These are phyloP conservation scores for Trichosporon asahii DNA, from an alignment of 1,284 basidiomycete genomes.

Conservation along the genomic window DNA sequence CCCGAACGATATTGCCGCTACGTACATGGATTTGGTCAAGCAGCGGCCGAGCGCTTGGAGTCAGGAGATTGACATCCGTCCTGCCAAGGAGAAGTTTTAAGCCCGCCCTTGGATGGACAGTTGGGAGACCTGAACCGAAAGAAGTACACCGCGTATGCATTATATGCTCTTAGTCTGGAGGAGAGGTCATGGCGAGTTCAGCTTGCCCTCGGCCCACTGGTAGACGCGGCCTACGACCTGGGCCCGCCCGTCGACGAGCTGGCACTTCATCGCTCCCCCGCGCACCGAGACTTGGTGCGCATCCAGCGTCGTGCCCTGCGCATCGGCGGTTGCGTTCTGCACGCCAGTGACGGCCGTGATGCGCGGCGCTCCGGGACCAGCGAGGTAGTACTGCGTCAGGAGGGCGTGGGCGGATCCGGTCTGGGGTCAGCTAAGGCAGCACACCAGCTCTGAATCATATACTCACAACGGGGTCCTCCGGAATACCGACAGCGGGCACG, in stretches of 20 bases:
- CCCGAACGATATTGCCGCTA: conserved; percentile 26
- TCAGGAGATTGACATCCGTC: conserved; percentile 43
- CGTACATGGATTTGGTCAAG: conserved; percentile 43
- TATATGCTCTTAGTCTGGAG: not conserved
- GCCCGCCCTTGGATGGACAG: not conserved
- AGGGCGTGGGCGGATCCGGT: conserved; percentile 40
- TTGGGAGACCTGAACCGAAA: too few relatives aligned
- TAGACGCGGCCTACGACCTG: conserved; percentile 16
- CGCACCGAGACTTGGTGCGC: conserved; percentile 18
- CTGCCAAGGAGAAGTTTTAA: conserved; percentile 21
- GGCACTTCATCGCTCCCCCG: conserved; percentile 19
- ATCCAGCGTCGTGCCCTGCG: conserved; percentile 12
- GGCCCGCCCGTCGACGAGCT: conserved; percentile 14
- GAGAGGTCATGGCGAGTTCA: not conserved
- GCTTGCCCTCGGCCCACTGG: conserved; percentile 12
- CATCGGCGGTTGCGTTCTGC: not conserved
- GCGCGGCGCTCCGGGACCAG: conserved; percentile 8
- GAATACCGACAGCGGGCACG: conserved; percentile 29
- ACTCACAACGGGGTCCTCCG: conserved; percentile 45
- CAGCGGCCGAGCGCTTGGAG: conserved; percentile 48
- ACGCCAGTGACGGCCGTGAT: not conserved
- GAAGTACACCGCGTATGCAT: not conserved
- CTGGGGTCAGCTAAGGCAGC: conserved; percentile 18
- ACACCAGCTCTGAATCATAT: too few relatives aligned
- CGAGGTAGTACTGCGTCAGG: conserved; percentile 39